Evolutionary conservation across 441 rosid genomes (phyloP), one percentile per base, ranked within the genome.

Genomic region (Macaranga tanarius): DNA sequence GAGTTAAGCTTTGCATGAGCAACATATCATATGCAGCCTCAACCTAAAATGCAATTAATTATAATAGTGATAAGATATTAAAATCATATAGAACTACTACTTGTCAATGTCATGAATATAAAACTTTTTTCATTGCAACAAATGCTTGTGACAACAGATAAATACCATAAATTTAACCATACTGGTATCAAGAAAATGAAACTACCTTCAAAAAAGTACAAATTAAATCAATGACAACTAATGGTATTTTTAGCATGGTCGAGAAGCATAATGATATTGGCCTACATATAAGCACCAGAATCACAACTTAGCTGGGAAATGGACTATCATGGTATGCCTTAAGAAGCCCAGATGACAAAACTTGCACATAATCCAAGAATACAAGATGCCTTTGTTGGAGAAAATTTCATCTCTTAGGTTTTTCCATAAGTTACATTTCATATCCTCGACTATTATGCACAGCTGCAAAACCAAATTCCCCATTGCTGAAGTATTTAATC

Each of bases 21-120:
- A 95, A 70, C 99, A 95, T 92, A 76, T 95, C 98, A 81, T 92
- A 92, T 15, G 99, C 99, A 80, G 98, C 93, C 81, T 95, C 98
- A 40, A 84, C 97, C 98, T 95, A 80, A 66, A 76, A 72, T 20
- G 56, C 22, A 23, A 73, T 52, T 15, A 79, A 60, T 31, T 2
- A 66, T 17, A 63, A 10, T 13, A 22, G 4, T 34, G 20, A n/a
- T 60, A 25, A 72, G 67, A 71, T 50, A 55, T 15, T 28, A 38
- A 52, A 77, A 70, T 28, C 34, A 57, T 47, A 25, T 23, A 40
- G 57, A n/a, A 25, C 9, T 16, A 44, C 45, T 26, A 58, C 56
- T 44, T 45, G 11, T 26, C 2, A 56, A 68, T 38, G 40, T 13
- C 20, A 51, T 13, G 20, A 31, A 5, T 25, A 17, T 28, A 67